Percentiles rank a stretch among this genome's conserved stretches.
Evolutionary conservation across 2,329 filamentous ascomycete species (phyloP).

Genomic region (Fusarium papillatum): DNA sequence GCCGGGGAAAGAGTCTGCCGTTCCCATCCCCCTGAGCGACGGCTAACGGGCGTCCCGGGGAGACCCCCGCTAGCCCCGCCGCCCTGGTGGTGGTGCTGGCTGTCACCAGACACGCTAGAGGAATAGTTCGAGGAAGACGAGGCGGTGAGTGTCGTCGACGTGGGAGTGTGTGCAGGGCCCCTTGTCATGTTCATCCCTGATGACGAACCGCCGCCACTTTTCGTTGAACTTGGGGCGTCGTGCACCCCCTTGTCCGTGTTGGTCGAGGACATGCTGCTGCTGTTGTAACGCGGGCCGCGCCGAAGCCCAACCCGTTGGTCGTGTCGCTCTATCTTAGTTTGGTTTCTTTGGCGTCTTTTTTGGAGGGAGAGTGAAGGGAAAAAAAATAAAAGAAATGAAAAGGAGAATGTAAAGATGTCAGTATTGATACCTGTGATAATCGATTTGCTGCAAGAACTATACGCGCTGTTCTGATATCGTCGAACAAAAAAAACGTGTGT

Average conservation of each 20-base stretch:
- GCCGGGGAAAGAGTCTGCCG: constrained; percentile 39
- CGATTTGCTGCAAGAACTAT: constrained; percentile 9
- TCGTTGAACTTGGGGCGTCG: constrained; percentile 14
- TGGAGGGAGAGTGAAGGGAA: background rate
- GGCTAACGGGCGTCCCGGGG: constrained; percentile 37
- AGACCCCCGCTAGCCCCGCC: constrained; percentile 24
- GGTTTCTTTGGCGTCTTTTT: constrained; percentile 2
- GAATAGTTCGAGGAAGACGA: constrained; percentile 39
- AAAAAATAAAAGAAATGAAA: background rate
- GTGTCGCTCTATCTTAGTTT: constrained; percentile 21
- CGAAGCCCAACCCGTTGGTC: constrained; percentile 24
- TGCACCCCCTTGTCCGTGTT: constrained; percentile 16
- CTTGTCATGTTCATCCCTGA: constrained; percentile 15
- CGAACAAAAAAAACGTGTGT: background rate
- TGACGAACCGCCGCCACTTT: constrained; percentile 12
- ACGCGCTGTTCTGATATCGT: constrained; percentile 6
- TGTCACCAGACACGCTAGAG: constrained; percentile 37
- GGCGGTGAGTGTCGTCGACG: constrained; percentile 34
- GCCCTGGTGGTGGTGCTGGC: constrained; percentile 13
- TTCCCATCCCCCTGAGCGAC: constrained; percentile 41
- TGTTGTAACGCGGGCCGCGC: constrained; percentile 33
- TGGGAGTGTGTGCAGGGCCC: constrained; percentile 21
- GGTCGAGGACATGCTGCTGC: constrained; percentile 18
- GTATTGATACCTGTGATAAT: background rate
- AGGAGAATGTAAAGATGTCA: background rate